Conservation (phyloP, 139 green algal species). For the Chlamydomonas sphaeroides region DNA sequence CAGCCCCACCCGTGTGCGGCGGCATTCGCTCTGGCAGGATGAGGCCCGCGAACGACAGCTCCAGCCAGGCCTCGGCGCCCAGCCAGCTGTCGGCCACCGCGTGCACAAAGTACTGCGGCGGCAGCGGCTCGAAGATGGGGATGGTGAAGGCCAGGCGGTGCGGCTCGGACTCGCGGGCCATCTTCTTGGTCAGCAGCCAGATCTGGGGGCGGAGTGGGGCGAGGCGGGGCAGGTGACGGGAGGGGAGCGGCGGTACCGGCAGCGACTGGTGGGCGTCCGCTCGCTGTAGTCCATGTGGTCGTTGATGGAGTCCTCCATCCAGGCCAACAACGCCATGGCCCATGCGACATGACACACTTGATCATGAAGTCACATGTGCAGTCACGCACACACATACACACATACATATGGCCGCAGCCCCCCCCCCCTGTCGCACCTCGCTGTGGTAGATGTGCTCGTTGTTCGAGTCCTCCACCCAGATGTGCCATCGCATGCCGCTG, state of each 20-base stretch:
- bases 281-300: too few relatives aligned
- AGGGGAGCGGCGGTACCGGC: too few relatives aligned
- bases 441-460: constrained; percentile 96
- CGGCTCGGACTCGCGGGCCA: constrained; percentile 64
- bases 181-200: constrained; percentile 92
- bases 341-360: not conserved
- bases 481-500: constrained; percentile 67
- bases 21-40: constrained; percentile 80
- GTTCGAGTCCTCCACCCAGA: constrained; percentile 94
- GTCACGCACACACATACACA: too few relatives aligned
- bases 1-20: constrained; percentile 46
- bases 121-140: constrained; percentile 95
- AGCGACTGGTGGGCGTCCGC: too few relatives aligned
- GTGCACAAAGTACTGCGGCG: constrained; percentile 76
- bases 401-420: too few relatives aligned
- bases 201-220: constrained; percentile 59
- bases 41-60: constrained; percentile 79
- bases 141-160: constrained; percentile 94
- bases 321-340: too few relatives aligned
- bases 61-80: constrained; percentile 66
- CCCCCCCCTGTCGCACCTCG: constrained; percentile 48
- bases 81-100: constrained; percentile 85
- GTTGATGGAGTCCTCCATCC: too few relatives aligned
- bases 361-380: too few relatives aligned
- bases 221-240: constrained; percentile 52